Conservation (phyloP, 169 alveolate genomes). For the Eimeria mitis region DNA sequence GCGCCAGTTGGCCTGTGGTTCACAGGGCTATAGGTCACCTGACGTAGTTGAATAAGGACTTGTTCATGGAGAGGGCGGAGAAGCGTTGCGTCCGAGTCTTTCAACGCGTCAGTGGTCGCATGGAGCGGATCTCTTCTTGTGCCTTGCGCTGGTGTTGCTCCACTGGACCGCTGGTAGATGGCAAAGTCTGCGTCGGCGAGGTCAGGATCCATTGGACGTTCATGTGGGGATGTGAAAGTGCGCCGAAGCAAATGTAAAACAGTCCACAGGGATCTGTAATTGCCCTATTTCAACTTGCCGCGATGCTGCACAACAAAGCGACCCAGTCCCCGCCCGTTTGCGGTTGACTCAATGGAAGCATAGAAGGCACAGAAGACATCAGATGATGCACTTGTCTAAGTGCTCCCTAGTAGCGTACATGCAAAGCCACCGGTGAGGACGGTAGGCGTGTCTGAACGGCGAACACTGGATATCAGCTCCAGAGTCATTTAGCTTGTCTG, state of each 20-base stretch:
- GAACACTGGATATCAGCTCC: neutral
- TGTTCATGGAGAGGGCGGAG: conserved; percentile 49
- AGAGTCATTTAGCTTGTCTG: neutral
- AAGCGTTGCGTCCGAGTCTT: neutral
- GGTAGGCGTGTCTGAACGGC: neutral
- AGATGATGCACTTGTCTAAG: neutral
- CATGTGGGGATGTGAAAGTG: conserved; percentile 2
- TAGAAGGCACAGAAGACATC: neutral
- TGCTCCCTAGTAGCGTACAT: neutral
- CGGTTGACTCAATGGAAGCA: neutral
- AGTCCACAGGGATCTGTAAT: neutral
- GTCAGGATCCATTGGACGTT: conserved; percentile 69
- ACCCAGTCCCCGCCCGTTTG: neutral
- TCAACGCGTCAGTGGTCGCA: neutral
- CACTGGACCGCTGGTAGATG: neutral
- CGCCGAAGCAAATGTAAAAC: neutral
- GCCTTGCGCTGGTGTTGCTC: neutral
- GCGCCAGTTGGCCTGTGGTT: neutral
- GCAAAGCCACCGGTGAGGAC: neutral
- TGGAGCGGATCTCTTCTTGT: neutral
- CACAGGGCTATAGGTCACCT: neutral
- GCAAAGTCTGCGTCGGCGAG: conserved; percentile 39
- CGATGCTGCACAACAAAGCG: neutral
- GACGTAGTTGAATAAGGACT: conserved; percentile 37
- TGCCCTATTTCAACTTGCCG: neutral